Evolutionary conservation across 106 monocot genomes (phyloP).

Genomic region (Dioscorea zingiberensis): DNA sequence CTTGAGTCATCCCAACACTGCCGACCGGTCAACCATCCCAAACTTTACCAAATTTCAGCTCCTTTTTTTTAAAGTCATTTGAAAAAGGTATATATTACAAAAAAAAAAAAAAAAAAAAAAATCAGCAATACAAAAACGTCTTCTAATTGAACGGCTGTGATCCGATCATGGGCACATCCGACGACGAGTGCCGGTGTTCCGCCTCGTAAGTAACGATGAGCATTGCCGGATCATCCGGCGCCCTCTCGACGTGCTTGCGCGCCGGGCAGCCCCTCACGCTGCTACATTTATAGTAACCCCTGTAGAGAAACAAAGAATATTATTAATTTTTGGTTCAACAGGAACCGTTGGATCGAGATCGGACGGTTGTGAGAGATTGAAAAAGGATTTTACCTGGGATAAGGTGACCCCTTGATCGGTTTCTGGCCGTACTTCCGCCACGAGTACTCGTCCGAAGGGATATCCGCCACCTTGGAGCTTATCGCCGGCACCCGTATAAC

Average conservation of each 20-base stretch:
- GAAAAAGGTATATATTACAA: too few species aligned
- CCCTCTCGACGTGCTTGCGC: conserved; percentile 86
- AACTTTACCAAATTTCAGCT: too few species aligned
- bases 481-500: conserved; percentile 69
- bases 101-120: too few species aligned
- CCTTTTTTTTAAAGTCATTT: too few species aligned
- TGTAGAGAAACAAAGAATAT: conserved; percentile 11
- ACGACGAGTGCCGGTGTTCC: conserved; percentile 55
- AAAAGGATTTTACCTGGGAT: conserved; percentile 47
- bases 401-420: conserved; percentile 81
- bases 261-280: conserved; percentile 73
- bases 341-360: neutral
- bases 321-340: too few species aligned
- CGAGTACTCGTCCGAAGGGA: conserved; percentile 65
- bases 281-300: conserved; percentile 90
- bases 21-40: too few species aligned
- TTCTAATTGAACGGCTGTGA: too few species aligned
- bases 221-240: conserved; percentile 68
- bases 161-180: neutral
- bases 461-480: conserved; percentile 63
- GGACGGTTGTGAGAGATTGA: neutral
- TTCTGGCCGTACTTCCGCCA: conserved; percentile 90
- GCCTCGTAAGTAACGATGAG: conserved; percentile 79
- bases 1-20: too few species aligned
- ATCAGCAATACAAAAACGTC: too few species aligned